Evolutionary conservation across 2,329 filamentous ascomycete genomes (phyloP).

Genomic region (Gaeumannomyces sp.): DNA sequence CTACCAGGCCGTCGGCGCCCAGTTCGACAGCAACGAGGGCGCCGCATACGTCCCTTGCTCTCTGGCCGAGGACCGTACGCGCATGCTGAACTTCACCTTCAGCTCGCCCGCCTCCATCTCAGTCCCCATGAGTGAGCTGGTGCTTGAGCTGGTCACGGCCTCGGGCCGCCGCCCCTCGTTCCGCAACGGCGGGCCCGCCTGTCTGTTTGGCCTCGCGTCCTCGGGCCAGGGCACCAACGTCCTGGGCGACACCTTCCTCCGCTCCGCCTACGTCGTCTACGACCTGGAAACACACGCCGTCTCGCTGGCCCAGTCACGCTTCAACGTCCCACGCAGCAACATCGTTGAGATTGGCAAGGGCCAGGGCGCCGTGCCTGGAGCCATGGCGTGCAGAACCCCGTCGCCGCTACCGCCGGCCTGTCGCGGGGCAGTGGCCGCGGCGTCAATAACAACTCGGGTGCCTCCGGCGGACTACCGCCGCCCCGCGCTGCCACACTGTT

Average conservation of each 20-base stretch:
- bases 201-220: constrained; percentile 62
- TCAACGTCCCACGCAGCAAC: constrained; percentile 45
- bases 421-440: constrained; percentile 2
- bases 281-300: constrained; percentile 67
- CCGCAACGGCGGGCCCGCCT: constrained; percentile 47
- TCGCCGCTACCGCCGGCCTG: constrained; percentile 42
- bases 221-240: constrained; percentile 50
- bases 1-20: constrained; percentile 51
- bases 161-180: constrained; percentile 44
- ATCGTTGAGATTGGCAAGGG: constrained; percentile 51
- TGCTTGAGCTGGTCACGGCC: constrained; percentile 44
- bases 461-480: neutral
- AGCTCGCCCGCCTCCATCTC: constrained; percentile 41
- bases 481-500: too few relatives aligned
- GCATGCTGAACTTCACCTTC: constrained; percentile 48
- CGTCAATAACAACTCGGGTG: constrained; percentile 6
- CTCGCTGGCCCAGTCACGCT: constrained; percentile 61
- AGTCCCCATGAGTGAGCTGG: constrained; percentile 53
- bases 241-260: constrained; percentile 68
- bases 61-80: constrained; percentile 31
- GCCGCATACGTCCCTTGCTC: constrained; percentile 58
- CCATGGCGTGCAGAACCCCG: constrained; percentile 42
- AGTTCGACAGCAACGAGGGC: constrained; percentile 45
- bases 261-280: constrained; percentile 71
- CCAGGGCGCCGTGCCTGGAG: constrained; percentile 44